Conservation (phyloP, 768 basidiomycete genomes). For the Suillus decipiens region DNA sequence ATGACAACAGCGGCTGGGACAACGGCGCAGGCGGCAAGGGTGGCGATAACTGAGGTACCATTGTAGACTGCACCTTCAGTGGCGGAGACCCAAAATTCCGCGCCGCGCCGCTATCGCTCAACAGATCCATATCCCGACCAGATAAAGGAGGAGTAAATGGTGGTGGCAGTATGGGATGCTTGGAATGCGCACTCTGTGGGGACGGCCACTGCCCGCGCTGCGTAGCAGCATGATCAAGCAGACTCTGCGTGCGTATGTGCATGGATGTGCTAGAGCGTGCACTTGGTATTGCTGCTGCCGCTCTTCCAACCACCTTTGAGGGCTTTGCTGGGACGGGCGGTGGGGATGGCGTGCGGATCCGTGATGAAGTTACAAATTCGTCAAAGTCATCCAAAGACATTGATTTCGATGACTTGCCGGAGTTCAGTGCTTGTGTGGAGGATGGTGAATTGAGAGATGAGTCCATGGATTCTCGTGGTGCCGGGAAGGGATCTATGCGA, state of each 20-base stretch:
- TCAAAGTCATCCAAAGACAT: constrained; percentile 47
- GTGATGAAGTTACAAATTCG: constrained; percentile 45
- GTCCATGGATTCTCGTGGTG: constrained; percentile 17
- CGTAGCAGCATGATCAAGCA: constrained; percentile 59
- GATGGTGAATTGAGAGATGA: constrained; percentile 25
- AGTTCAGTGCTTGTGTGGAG: constrained; percentile 19
- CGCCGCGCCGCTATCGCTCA: constrained; percentile 11
- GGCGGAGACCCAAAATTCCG: constrained; percentile 11
- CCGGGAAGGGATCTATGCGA: constrained; percentile 7
- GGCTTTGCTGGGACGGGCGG: constrained; percentile 43
- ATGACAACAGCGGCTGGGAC: constrained; percentile 19
- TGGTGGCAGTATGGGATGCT: constrained; percentile 25
- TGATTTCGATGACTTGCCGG: constrained; percentile 25
- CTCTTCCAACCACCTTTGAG: constrained; percentile 13
- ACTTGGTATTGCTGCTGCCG: constrained; percentile 18
- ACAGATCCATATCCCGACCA: neutral
- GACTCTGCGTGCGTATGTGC: constrained; percentile 57
- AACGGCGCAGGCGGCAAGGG: constrained; percentile 19
- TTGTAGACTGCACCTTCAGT: constrained; percentile 13
- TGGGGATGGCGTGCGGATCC: constrained; percentile 48
- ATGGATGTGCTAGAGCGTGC: constrained; percentile 21
- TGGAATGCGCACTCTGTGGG: constrained; percentile 25
- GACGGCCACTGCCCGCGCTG: constrained; percentile 44
- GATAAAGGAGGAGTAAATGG: constrained; percentile 9
- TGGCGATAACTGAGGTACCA: constrained; percentile 19